Base-by-base conservation (phyloP, 805 yeast species). In the Candida krabiensis region DNA sequence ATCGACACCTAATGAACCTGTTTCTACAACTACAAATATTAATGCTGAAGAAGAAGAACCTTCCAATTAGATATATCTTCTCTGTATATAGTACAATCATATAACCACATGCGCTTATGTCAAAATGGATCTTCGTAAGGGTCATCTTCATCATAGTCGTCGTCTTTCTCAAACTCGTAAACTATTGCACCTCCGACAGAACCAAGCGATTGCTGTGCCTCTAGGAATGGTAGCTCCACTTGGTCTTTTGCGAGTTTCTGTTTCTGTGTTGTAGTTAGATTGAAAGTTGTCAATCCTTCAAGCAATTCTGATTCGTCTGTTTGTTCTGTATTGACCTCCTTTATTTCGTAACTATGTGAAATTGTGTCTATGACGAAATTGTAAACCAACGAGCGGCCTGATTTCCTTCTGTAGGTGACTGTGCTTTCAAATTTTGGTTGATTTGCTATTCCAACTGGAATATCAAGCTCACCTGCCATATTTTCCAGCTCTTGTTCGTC, bases 121-220 rank as follows among this genome's bases (percentile, higher is more conserved):
- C 62, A 89, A 55, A 88, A 89, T 5, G 98, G 98, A 56, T 91
- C 98, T 58, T 91, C 99, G 55, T 82, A 91, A 0, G 98, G 97
- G 62, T 91, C 99, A 52, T 93, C 98, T 60, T 91, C 99, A 56
- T 91, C 99, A 56, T 90, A 91, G 61, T 91, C 99, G 59, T 91
- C 99, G 60, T 91, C 98, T 56, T 90, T 87, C 54, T 93, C 98
- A 58, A 81, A 93, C 56, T 93, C 93, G 56, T 91, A 91, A 4
- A 91, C 95, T 49, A 93, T 90, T 1, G 99, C 97, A 14, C 98
- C 96, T 37, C 96, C 96, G 34, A 77, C 66, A 23, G 79, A 75
- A 15, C 83, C 86, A 21, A 71, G 61, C 13, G 69, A 66, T 40
- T 76, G 70, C 55, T 91, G 98, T 0, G 98, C 98, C 47, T 84